Percentiles rank a stretch among this genome's conserved stretches.
phyloP scores from a whole-genome alignment of 805 yeast genomes.

The Cyberlindnera veronae region DNA sequence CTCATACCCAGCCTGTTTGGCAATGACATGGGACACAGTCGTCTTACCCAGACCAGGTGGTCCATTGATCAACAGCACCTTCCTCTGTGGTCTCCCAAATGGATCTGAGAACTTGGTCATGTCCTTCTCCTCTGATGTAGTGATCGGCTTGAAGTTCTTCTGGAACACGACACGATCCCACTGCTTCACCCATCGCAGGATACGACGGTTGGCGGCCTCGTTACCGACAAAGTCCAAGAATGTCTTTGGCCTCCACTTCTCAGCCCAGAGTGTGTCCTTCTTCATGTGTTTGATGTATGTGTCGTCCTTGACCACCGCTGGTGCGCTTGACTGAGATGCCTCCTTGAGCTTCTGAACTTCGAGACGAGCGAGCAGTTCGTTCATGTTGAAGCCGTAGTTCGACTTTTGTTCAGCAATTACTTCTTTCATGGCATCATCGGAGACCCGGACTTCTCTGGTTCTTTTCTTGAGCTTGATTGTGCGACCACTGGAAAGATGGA shows the following conservation, averaged over 20 bases:
- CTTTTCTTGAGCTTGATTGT: slow-evolving; percentile 16
- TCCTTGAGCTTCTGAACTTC: slow-evolving; percentile 24
- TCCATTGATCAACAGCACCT: slow-evolving; percentile 76
- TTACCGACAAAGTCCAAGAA: slow-evolving; percentile 69
- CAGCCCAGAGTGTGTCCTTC: slow-evolving; percentile 43
- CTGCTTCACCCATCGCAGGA: slow-evolving; percentile 60
- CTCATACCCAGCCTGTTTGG: slow-evolving; percentile 76
- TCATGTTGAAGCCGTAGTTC: slow-evolving; percentile 37
- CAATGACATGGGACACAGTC: slow-evolving; percentile 78
- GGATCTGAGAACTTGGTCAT: slow-evolving; percentile 37
- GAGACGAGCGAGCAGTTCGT: slow-evolving; percentile 33
- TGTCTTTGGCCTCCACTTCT: slow-evolving; percentile 63
- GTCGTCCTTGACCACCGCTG: neutral
- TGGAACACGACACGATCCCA: slow-evolving; percentile 63
- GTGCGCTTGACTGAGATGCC: neutral
- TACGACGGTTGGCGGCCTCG: slow-evolving; percentile 56
- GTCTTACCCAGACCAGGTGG: slow-evolving; percentile 96
- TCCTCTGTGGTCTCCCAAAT: slow-evolving; percentile 54
- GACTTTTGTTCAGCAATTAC: slow-evolving; percentile 4
- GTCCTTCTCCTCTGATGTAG: slow-evolving; percentile 11
- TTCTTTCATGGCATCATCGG: neutral
- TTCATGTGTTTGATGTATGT: slow-evolving; percentile 4
- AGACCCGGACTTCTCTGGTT: neutral
- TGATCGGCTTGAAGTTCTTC: slow-evolving; percentile 34
- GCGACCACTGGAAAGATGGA: slow-evolving; percentile 19